phyloP scores from a whole-genome alignment of 2,329 filamentous ascomycete species.

The Fusarium scirpi region DNA sequence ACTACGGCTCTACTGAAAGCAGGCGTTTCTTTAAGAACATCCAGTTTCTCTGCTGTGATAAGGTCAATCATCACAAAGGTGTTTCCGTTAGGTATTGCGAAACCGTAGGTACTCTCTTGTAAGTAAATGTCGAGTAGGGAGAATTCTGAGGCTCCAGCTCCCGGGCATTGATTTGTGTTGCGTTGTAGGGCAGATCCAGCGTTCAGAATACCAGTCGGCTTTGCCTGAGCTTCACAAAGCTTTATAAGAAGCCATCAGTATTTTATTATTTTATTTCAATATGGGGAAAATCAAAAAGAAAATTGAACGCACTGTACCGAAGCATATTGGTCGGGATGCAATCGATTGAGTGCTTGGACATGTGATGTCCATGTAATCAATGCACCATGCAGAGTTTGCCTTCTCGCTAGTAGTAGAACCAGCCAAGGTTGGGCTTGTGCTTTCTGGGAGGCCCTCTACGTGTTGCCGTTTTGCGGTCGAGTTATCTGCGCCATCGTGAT shows the following conservation, averaged over 20 bases:
- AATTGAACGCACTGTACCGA: neutral
- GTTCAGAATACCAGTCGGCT: fast-evolving
- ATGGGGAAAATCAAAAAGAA: too few species aligned
- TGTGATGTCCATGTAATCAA: neutral
- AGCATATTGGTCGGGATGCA: neutral
- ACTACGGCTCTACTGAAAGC: neutral
- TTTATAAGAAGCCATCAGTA: neutral
- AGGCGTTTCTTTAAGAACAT: fast-evolving
- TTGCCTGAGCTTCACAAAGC: neutral
- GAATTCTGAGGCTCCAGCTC: neutral
- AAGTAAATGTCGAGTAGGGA: neutral
- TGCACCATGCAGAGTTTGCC: too few species aligned
- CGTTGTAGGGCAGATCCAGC: fast-evolving
- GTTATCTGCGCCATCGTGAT: too few species aligned
- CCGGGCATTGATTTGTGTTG: fast-evolving
- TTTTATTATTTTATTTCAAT: too few species aligned
- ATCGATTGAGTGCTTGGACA: fast-evolving
- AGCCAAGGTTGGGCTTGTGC: neutral
- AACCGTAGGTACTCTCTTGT: neutral
- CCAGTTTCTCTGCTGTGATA: neutral
- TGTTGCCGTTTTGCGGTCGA: neutral
- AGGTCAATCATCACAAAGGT: neutral
- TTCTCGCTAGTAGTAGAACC: neutral
- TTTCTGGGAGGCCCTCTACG: neutral
- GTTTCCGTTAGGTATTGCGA: neutral